Percentiles rank a stretch among this genome's conserved stretches.
Conservation (phyloP, 305 asterid genomes). For the Fraxinus sp. region DNA sequence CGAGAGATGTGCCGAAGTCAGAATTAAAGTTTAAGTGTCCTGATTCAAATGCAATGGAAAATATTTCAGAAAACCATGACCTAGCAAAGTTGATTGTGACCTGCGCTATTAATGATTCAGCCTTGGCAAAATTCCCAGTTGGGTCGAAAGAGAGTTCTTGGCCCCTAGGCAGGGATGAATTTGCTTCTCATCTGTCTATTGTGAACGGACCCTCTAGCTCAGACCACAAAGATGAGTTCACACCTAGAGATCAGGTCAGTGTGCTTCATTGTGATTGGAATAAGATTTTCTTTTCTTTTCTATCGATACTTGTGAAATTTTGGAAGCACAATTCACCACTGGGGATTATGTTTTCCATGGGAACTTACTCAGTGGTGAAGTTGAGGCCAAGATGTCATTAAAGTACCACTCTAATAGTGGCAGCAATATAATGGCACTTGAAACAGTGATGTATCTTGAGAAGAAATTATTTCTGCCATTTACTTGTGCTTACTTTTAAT, state of each 20-base stretch:
- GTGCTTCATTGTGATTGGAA: slow-evolving; percentile 1
- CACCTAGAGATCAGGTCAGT: slow-evolving; percentile 45
- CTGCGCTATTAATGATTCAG: slow-evolving; percentile 37
- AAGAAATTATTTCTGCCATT: neutral
- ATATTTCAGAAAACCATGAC: slow-evolving; percentile 37
- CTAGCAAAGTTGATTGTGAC: slow-evolving; percentile 32
- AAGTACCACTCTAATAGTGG: neutral
- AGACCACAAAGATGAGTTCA: slow-evolving; percentile 41
- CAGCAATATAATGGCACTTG: neutral
- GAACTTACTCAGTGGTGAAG: neutral
- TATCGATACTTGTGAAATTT: neutral
- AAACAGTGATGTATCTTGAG: neutral
- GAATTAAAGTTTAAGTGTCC: slow-evolving; percentile 45
- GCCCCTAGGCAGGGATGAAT: slow-evolving; percentile 38
- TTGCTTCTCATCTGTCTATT: slow-evolving; percentile 45
- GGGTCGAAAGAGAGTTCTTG: slow-evolving; percentile 42
- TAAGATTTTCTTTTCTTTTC: neutral
- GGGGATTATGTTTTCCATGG: neutral
- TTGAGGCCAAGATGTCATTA: neutral
- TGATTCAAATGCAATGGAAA: slow-evolving; percentile 36
- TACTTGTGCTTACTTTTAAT: neutral
- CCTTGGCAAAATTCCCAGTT: slow-evolving; percentile 38
- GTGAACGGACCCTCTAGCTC: slow-evolving; percentile 36
- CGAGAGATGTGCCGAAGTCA: slow-evolving; percentile 37
- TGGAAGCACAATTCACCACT: neutral